Base-by-base conservation (phyloP, 2,329 filamentous ascomycete species). In the Aspergillus quadrilineatus region DNA sequence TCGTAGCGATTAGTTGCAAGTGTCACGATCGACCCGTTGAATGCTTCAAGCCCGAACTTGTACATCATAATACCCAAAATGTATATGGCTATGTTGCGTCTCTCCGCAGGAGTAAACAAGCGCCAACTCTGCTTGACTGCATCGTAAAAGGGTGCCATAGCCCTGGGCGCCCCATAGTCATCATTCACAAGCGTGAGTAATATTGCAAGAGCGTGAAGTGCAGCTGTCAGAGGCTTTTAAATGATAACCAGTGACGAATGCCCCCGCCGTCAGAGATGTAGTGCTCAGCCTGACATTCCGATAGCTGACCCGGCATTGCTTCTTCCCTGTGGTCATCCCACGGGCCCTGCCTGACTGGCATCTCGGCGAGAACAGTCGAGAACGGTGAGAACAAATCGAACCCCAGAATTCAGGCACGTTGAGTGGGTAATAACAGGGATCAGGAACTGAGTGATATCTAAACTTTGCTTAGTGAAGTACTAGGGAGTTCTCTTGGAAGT, bases 1-100 rank as follows among this genome's bases (percentile, higher is more conserved):
- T 61, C 60, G 30, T 61, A 61, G 26, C 55, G 55, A 26, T 61
- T 61, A 4, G 57, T 61, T 7, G 60, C 60, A 10, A 61, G 57
- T 4, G 55, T 51, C 32, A 61, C 53, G 12, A 61, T 56, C 6
- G 60, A 60, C 2, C 60, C 60, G 29, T 61, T 61, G 47, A 61
- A 61, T 3, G 60, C 60, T 15, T 60, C 57, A 1, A 61, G 44
- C 0, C 60, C 60, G 15, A 61, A 56, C n/a, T 61, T 60, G 55
- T 60, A 61, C 17, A 61, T 48, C 52, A 58, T 57, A 12, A 61
- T 61, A 4, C 59, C 57, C 10, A 58, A 10, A n/a, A 60, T 61
- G 41, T 61, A 61, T 22, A 60, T 30, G 4, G 39, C 47, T 15
- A 59, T 48, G 28, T 60, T 53, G 28, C 46, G 60, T 39, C 57